These are phyloP conservation scores for Scenedesmus sp. DNA, from an alignment of 163 green algal species.

Conservation along the genomic window DNA sequence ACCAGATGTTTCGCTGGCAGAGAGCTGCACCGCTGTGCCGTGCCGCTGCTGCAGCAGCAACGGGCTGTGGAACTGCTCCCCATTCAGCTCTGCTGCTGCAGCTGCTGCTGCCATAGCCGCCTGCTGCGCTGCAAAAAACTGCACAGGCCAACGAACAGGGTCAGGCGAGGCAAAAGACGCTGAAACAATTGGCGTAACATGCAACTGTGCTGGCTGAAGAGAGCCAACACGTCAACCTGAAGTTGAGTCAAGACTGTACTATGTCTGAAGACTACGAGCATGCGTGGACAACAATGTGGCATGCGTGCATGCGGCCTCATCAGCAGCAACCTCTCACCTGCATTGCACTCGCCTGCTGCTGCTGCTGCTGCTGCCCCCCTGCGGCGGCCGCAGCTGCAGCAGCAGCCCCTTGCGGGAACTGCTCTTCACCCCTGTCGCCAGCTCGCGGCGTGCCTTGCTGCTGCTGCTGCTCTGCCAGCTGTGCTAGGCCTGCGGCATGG, in stretches of 20 bases:
- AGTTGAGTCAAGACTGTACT: too few relatives aligned
- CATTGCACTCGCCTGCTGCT: not conserved
- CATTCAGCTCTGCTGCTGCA: not conserved
- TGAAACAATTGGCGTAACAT: not conserved
- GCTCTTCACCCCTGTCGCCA: not conserved
- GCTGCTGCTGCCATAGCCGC: not conserved
- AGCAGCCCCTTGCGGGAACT: not conserved
- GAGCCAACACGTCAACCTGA: too few relatives aligned
- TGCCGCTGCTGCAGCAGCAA: slow-evolving; percentile 9
- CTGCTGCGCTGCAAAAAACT: not conserved
- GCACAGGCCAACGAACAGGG: not conserved
- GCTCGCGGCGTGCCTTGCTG: slow-evolving; percentile 17
- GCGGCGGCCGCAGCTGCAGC: not conserved
- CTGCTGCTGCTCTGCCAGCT: slow-evolving; percentile 36
- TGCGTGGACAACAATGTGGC: too few relatives aligned
- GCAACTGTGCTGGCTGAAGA: not conserved
- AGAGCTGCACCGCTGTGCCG: not conserved
- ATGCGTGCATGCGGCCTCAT: too few relatives aligned
- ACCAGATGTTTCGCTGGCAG: slow-evolving; percentile 20
- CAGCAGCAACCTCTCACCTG: not conserved
- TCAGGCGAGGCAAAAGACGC: not conserved
- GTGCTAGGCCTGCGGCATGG: not conserved
- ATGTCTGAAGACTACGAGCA: too few relatives aligned
- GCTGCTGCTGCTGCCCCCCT: slow-evolving; percentile 11
- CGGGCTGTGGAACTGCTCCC: not conserved